phyloP scores from a whole-genome alignment of 2,329 filamentous ascomycete genomes.

The Colletotrichum tamarilloi region DNA sequence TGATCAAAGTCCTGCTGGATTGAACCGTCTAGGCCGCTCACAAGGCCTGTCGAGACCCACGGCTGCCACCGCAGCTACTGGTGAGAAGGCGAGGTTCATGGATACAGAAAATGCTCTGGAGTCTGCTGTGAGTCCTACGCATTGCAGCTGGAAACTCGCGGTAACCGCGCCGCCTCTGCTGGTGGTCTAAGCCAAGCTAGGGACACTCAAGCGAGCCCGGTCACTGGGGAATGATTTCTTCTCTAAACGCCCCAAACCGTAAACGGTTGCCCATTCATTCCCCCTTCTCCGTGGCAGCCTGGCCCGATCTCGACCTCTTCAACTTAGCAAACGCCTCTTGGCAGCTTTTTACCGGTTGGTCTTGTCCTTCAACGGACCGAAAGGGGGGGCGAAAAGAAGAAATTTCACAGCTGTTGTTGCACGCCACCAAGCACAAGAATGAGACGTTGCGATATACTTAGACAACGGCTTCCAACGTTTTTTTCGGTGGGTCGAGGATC shows the following conservation, averaged over 20 bases:
- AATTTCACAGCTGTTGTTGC: not conserved
- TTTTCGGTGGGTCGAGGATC: constrained; percentile 15
- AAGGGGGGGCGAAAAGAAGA: constrained; percentile 6
- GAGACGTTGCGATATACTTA: constrained; percentile 24
- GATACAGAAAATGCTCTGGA: too few relatives aligned
- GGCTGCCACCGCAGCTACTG: not conserved
- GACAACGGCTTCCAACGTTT: constrained; percentile 14
- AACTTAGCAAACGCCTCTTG: not conserved
- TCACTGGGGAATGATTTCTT: not conserved
- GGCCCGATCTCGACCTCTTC: not conserved
- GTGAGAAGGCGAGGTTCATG: too few relatives aligned
- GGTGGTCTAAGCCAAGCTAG: not conserved
- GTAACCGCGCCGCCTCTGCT: not conserved
- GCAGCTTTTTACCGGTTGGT: not conserved
- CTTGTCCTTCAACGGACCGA: not conserved
- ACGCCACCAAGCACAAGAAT: constrained; percentile 16
- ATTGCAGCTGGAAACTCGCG: not conserved
- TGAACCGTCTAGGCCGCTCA: not conserved
- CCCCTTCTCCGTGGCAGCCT: not conserved
- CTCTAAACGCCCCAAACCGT: not conserved
- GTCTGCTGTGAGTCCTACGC: not conserved
- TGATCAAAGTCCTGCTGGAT: constrained; percentile 1
- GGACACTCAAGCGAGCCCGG: not conserved
- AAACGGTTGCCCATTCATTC: not conserved
- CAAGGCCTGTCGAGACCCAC: not conserved